Conservation (phyloP, 2,329 filamentous ascomycete genomes). For the Reticulascus tulasneorum region DNA sequence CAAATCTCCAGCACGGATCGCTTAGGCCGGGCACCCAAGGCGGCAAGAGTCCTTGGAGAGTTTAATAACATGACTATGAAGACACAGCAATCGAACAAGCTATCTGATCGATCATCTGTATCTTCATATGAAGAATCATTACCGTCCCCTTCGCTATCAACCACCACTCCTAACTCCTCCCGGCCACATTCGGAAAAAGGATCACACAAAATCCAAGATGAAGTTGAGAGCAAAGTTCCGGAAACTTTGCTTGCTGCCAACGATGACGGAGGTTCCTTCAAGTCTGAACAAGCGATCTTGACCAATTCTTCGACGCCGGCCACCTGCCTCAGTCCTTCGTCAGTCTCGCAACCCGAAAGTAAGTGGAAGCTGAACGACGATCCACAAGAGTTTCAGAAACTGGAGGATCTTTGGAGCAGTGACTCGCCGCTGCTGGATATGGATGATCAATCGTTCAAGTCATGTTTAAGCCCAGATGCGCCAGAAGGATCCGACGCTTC, state of each 20-base stretch:
- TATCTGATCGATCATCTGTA: constrained; percentile 10
- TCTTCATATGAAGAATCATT: constrained; percentile 32
- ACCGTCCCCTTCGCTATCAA: constrained; percentile 27
- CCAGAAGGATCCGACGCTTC: constrained; percentile 5
- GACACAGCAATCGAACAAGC: constrained; percentile 6
- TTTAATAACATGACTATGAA: constrained; percentile 6
- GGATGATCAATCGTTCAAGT: constrained; percentile 10
- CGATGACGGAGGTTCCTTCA: constrained; percentile 12
- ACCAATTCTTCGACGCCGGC: constrained; percentile 4
- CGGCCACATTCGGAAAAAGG: constrained; percentile 36
- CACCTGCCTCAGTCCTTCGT: no score
- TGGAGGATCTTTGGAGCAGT: no score
- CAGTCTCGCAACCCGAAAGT: no score
- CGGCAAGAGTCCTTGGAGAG: background rate
- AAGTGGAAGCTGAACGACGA: background rate
- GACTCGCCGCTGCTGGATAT: background rate
- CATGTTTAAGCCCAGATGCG: constrained; percentile 4
- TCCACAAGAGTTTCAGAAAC: no score
- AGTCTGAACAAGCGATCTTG: constrained; percentile 2
- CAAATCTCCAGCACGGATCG: constrained; percentile 6
- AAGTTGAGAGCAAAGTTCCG: constrained; percentile 8
- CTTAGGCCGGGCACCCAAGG: background rate
- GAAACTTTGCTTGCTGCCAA: constrained; percentile 10
- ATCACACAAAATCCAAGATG: constrained; percentile 15
- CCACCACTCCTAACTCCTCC: constrained; percentile 36